Base-by-base conservation (phyloP, 192 early-diverging fungal genomes). In the Haplosporangium gracile region DNA sequence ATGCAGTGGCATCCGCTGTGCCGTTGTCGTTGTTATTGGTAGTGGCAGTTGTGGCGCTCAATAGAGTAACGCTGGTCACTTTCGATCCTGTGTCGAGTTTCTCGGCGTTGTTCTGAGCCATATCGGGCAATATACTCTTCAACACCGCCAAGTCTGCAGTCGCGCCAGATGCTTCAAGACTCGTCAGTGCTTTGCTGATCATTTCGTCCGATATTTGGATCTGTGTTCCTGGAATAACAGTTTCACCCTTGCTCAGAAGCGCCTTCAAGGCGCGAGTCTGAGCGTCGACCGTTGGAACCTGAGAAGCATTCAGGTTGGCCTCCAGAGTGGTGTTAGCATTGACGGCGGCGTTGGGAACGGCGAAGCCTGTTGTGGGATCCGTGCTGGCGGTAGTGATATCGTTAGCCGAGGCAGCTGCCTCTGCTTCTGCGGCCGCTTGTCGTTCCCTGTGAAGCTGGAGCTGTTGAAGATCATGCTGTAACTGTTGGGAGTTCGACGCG, bases 381-480 rank as follows among this genome's bases (percentile, higher is more conserved):
- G 55, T 29, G 55, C 5, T n/a, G 49, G 49, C 3, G 15, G 49
- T 51, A 65, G 29, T 11, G 11, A 32, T 29, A 2, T 65, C 60
- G 60, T 29, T 32, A 2, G 2, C 11, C 11, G 26, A 32, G 0
- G 26, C 29, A 32, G 60, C 70, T 43, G 51, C 78, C 32, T 49
- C 53, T 40, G 79, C 70, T 32, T 40, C 42, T 43, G 51, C 72
- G 4, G 63, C 47, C 18, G 68, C 74, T 10, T 70, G 80, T 26
- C 80, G 65, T 71, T 75, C 72, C 9, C 75, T 81, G 60, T 75
- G 80, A 24, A 70, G 47, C 74, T 81, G 72, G 15, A 81, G 74
- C 45, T 81, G 80, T 26, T 81, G 63, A 57, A 81, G 80, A 75
- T 81, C 80, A 71, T 73, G 80, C 43, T 81, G 80, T 7, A 75